phyloP scores from a whole-genome alignment of 352 stramenopile genomes.

The Phytophthora cactorum region DNA sequence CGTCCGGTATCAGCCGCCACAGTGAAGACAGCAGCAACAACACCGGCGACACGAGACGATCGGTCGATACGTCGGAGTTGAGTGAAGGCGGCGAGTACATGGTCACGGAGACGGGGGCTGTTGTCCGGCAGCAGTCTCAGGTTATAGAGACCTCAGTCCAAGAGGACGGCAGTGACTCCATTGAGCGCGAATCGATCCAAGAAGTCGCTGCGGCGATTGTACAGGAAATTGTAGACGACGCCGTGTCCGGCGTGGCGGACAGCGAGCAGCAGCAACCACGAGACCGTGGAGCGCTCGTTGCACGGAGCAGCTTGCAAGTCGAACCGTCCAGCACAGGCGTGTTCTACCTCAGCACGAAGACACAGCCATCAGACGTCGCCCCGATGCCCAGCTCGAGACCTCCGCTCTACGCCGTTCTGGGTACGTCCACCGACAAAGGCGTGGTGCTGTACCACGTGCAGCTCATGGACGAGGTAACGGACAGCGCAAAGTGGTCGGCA shows the following conservation, averaged over 20 bases:
- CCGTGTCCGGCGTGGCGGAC: slow-evolving; percentile 15
- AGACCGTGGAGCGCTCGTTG: slow-evolving; percentile 10
- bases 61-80: slow-evolving; percentile 15
- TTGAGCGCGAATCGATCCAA: slow-evolving; percentile 26
- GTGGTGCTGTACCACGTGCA: slow-evolving; percentile 54
- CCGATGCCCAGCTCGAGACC: not conserved
- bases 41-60: slow-evolving; percentile 13
- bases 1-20: slow-evolving; percentile 18
- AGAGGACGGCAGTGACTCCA: not conserved
- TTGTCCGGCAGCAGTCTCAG: slow-evolving; percentile 24
- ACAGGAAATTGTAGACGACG: slow-evolving; percentile 27
- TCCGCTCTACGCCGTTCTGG: slow-evolving; percentile 42
- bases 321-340: slow-evolving; percentile 27
- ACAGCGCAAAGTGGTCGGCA: slow-evolving; percentile 36
- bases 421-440: slow-evolving; percentile 36
- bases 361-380: slow-evolving; percentile 10
- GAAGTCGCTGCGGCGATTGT: slow-evolving; percentile 23
- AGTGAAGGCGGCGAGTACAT: slow-evolving; percentile 36
- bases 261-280: slow-evolving; percentile 2
- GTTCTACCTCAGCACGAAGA: slow-evolving; percentile 22
- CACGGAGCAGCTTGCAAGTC: slow-evolving; percentile 27
- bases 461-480: slow-evolving; percentile 33
- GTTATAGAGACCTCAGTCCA: slow-evolving; percentile 1
- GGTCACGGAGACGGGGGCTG: slow-evolving; percentile 31
- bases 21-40: slow-evolving; percentile 23